Conservation (phyloP, 2,329 filamentous ascomycete genomes). For the Stachybotrys elegans region DNA sequence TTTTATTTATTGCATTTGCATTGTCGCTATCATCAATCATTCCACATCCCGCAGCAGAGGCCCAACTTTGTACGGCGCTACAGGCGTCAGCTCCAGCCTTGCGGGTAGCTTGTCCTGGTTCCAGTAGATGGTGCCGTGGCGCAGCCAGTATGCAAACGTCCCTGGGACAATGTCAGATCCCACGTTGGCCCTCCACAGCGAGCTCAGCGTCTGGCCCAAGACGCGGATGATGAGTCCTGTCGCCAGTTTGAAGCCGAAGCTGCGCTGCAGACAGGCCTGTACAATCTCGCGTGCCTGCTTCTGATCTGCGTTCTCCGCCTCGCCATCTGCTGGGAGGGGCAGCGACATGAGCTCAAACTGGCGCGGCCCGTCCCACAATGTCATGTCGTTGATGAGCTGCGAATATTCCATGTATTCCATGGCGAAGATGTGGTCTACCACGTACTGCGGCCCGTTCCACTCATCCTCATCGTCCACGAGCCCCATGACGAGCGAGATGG, state of each 20-base stretch:
- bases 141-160: slow-evolving; percentile 51
- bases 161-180: slow-evolving; percentile 43
- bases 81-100: slow-evolving; percentile 26
- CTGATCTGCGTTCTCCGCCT: slow-evolving; percentile 33
- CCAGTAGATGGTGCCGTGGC: slow-evolving; percentile 44
- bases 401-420: slow-evolving; percentile 45
- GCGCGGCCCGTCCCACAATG: slow-evolving; percentile 42
- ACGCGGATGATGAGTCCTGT: slow-evolving; percentile 48
- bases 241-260: slow-evolving; percentile 51
- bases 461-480: slow-evolving; percentile 42
- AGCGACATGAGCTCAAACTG: slow-evolving; percentile 45
- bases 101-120: slow-evolving; percentile 37
- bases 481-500: slow-evolving; percentile 44
- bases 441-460: slow-evolving; percentile 52
- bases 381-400: slow-evolving; percentile 48
- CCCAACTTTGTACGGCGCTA: slow-evolving; percentile 34
- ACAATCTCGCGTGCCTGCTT: slow-evolving; percentile 43
- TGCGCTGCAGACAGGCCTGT: slow-evolving; percentile 40
- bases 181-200: slow-evolving; percentile 44
- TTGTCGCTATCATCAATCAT: too few relatives aligned
- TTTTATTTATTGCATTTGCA: too few relatives aligned
- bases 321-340: slow-evolving; percentile 27
- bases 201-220: slow-evolving; percentile 44
- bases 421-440: slow-evolving; percentile 40
- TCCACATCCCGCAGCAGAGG: too few relatives aligned